Base-by-base conservation (phyloP, 345 rosid genomes). In the Eutrema japonicum region DNA sequence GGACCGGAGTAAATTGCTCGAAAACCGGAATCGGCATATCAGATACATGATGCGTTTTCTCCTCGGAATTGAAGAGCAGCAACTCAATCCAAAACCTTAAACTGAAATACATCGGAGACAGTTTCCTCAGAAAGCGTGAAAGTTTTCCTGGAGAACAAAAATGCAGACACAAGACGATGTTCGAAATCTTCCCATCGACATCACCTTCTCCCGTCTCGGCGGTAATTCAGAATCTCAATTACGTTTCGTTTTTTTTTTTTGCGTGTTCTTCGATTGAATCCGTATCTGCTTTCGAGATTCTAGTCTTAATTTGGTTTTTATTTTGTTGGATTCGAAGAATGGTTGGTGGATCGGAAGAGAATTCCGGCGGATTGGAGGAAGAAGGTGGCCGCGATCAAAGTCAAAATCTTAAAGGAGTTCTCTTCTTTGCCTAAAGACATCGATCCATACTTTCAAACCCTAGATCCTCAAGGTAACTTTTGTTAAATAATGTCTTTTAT, bases 281-380 rank as follows among this genome's bases (percentile, higher is more conserved):
- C n/a, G 42, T 16, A 10, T 40, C 29, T 63, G 40, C 11, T n/a
- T 14, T 0, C 8, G 47, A 41, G 42, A 13, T 40, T 48, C 0
- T 58, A 6, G 33, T 68, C 3, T 54, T 60, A n/a, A 29, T 22
- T 49, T 71, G 54, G 10, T 64, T 60, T 27, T 7, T 40, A 30
- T 74, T 63, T 65, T 56, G 51, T 69, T 49, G 40, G 27, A 46
- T 18, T 59, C 46, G 83, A 79, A 91, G 97, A 95, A 73, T 95
- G 97, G 99, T 70, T 91, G 82, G 95, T 91, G 74, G 99, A 95
- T 87, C 96, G 97, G 77, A 95, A 92, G 86, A 83, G 93, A 73
- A 79, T 89, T 45, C 97, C 97, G 32, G 77, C 91, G 58, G 97
- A 89, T 87, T 94, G 96, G 96, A 77, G 98, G 73, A 92, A 92